A percentile compares a stretch with the other conserved stretches of the same genome.
phyloP scores from a whole-genome alignment of 768 basidiomycete genomes.

The Termitomyces sp. region DNA sequence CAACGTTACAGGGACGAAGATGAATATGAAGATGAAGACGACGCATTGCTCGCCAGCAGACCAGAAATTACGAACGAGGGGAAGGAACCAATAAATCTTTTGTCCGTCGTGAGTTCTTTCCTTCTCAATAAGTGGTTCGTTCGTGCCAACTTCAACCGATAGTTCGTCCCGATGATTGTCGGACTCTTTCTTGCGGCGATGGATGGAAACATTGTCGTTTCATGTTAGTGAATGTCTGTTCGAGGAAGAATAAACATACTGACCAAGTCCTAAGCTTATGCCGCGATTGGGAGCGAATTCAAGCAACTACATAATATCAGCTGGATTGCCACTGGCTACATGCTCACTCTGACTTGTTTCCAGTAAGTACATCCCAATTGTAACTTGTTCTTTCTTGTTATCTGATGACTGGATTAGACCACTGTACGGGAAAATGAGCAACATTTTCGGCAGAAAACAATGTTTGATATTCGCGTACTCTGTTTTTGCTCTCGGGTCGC shows the following conservation, averaged over 20 bases:
- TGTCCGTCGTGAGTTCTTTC: neutral
- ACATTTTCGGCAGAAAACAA: conserved; percentile 57
- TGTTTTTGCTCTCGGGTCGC: conserved; percentile 48
- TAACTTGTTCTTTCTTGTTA: neutral
- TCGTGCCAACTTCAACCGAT: neutral
- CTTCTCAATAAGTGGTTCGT: neutral
- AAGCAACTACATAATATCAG: conserved; percentile 58
- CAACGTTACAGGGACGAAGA: neutral
- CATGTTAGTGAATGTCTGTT: conserved; percentile 27
- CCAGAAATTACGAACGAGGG: neutral
- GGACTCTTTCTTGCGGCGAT: conserved; percentile 43
- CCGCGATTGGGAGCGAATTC: conserved; percentile 52
- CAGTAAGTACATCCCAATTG: conserved; percentile 35
- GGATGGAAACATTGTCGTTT: conserved; percentile 44
- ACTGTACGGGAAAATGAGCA: conserved; percentile 57
- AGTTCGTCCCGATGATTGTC: conserved; percentile 42
- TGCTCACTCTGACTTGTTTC: conserved; percentile 55
- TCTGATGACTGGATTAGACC: conserved; percentile 32
- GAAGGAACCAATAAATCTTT: neutral
- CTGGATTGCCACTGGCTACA: conserved; percentile 61
- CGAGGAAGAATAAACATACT: neutral
- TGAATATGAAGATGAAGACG: neutral
- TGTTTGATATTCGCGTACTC: conserved; percentile 52
- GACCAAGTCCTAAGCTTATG: conserved; percentile 32
- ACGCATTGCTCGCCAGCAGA: too few relatives aligned